These are phyloP conservation scores for Mortierella sp. DNA, from an alignment of 371 early-diverging fungal species.

Conservation along the genomic window DNA sequence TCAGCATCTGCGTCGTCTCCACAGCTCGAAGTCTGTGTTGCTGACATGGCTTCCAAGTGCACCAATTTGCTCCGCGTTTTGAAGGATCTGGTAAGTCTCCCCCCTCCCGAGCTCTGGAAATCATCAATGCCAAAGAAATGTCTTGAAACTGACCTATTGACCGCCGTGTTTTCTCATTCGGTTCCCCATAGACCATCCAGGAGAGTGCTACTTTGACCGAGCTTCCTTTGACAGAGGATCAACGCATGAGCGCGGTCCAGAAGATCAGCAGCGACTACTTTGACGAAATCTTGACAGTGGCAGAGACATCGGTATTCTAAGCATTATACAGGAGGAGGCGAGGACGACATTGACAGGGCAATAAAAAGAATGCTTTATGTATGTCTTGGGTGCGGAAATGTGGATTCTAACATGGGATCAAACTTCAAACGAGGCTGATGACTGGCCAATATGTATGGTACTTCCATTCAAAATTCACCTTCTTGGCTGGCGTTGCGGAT, in stretches of 20 bases:
- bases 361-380: neutral
- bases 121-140: neutral
- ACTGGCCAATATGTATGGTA: constrained; percentile 67
- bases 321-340: neutral
- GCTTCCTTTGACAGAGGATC: constrained; percentile 38
- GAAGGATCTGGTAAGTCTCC: constrained; percentile 26
- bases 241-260: constrained; percentile 34
- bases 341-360: neutral
- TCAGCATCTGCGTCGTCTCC: constrained; percentile 2
- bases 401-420: too few relatives aligned
- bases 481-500: too few relatives aligned
- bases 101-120: neutral
- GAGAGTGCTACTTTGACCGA: constrained; percentile 21
- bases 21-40: constrained; percentile 22
- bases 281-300: constrained; percentile 38
- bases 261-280: constrained; percentile 50
- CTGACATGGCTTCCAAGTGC: constrained; percentile 48
- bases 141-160: neutral
- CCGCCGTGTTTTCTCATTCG: neutral
- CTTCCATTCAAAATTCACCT: constrained; percentile 53
- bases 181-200: constrained; percentile 24
- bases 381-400: too few relatives aligned
- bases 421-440: constrained; percentile 24
- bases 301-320: constrained; percentile 30
- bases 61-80: constrained; percentile 29